phyloP scores from a whole-genome alignment of 2,329 filamentous ascomycete species.

The Exophiala oligosperma region DNA sequence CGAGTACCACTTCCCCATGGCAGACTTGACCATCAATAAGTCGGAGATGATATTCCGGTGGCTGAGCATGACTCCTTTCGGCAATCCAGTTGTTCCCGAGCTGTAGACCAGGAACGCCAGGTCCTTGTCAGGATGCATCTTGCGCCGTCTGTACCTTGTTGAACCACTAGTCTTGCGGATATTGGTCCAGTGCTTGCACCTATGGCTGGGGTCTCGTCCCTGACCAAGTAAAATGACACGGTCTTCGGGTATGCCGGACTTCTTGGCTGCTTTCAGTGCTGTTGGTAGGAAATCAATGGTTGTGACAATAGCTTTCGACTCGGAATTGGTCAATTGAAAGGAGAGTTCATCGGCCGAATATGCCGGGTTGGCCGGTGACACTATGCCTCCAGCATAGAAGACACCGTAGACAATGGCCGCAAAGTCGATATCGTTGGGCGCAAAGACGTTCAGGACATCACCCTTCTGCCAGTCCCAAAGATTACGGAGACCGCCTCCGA shows the following conservation, averaged over 20 bases:
- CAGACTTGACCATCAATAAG: slow-evolving; percentile 56
- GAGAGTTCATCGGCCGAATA: slow-evolving; percentile 83
- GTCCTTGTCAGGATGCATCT: slow-evolving; percentile 68
- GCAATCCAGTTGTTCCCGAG: slow-evolving; percentile 84
- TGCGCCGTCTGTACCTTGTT: slow-evolving; percentile 59
- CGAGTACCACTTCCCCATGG: slow-evolving; percentile 50
- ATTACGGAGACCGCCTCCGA: slow-evolving; percentile 76
- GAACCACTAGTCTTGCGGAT: slow-evolving; percentile 66
- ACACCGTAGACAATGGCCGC: slow-evolving; percentile 74
- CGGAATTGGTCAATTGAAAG: slow-evolving; percentile 77
- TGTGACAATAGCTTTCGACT: slow-evolving; percentile 73
- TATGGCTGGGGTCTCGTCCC: slow-evolving; percentile 57
- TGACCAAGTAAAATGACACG: slow-evolving; percentile 79
- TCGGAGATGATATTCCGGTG: slow-evolving; percentile 84
- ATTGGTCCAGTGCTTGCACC: slow-evolving; percentile 71
- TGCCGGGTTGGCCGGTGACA: slow-evolving; percentile 81
- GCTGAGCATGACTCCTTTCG: slow-evolving; percentile 86
- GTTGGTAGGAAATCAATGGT: slow-evolving; percentile 66
- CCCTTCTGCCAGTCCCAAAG: slow-evolving; percentile 78
- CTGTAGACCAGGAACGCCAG: slow-evolving; percentile 84
- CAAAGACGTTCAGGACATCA: slow-evolving; percentile 79
- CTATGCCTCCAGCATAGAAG: slow-evolving; percentile 78
- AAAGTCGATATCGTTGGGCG: slow-evolving; percentile 84
- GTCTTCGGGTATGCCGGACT: slow-evolving; percentile 69
- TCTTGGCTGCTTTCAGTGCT: slow-evolving; percentile 67